Percentiles rank a stretch among this genome's conserved stretches.
These are phyloP conservation scores for Linum trigynum DNA, from an alignment of 345 rosid species.

Conservation along the genomic window DNA sequence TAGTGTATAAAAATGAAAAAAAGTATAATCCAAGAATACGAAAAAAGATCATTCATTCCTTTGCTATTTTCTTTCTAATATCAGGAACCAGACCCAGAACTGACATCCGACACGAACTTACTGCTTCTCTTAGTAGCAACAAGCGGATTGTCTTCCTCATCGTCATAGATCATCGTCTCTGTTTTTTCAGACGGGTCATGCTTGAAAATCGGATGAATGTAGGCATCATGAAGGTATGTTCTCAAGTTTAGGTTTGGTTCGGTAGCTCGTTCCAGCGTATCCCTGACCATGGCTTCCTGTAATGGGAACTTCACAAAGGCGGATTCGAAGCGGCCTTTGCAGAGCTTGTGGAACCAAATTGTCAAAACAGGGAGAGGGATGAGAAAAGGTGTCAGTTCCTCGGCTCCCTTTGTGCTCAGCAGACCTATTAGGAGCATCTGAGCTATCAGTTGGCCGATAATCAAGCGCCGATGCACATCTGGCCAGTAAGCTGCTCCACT, in stretches of 20 bases:
- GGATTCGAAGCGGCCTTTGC: constrained; percentile 82
- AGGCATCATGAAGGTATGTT: constrained; percentile 65
- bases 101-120: constrained; percentile 30
- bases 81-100: constrained; percentile 17
- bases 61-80: not conserved
- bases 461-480: constrained; percentile 69
- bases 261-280: constrained; percentile 75
- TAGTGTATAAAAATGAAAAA: no score
- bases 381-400: constrained; percentile 41
- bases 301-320: constrained; percentile 78
- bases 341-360: constrained; percentile 68
- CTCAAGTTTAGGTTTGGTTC: constrained; percentile 70
- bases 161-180: constrained; percentile 24
- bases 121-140: constrained; percentile 58
- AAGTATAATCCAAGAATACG: no score
- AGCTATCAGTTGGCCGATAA: constrained; percentile 56
- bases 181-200: constrained; percentile 33
- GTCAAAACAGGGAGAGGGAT: constrained; percentile 66
- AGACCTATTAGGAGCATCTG: constrained; percentile 80
- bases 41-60: not conserved
- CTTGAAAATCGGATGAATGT: constrained; percentile 84
- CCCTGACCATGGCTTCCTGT: constrained; percentile 89
- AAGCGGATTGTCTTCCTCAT: constrained; percentile 60
- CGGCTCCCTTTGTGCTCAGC: constrained; percentile 63
- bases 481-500: constrained; percentile 98